Evolutionary conservation across 257 asterid species (phyloP).

Genomic region (Nicotiana tomentosiformis): DNA sequence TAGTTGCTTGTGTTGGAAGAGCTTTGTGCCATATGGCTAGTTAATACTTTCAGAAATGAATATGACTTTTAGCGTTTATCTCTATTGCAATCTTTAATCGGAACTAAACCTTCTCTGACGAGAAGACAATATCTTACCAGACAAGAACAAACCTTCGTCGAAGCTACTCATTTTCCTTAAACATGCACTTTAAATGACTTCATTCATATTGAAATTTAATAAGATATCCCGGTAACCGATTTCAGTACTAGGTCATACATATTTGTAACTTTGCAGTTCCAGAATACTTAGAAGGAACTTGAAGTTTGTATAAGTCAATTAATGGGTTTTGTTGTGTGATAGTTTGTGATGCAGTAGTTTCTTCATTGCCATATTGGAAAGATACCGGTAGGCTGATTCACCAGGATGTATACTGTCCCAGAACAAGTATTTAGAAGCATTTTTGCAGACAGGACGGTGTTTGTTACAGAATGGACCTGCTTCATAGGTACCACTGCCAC

Average conservation of each 20-base stretch:
- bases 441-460: conserved; percentile 34
- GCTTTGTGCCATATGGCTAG: neutral
- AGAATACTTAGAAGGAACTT: neutral
- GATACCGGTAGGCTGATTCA: conserved; percentile 42
- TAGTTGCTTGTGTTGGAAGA: neutral
- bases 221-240: neutral
- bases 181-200: neutral
- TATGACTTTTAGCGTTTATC: neutral
- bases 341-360: conserved; percentile 20
- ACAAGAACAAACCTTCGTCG: neutral
- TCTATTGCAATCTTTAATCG: neutral
- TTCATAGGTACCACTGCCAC: conserved; percentile 56
- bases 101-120: neutral
- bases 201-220: neutral
- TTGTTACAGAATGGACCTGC: conserved; percentile 51
- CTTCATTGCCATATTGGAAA: conserved; percentile 21
- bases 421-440: conserved; percentile 38
- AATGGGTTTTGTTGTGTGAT: neutral
- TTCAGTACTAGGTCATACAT: neutral
- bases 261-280: neutral
- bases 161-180: neutral
- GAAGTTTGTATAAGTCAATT: neutral
- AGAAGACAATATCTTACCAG: neutral
- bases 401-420: conserved; percentile 72
- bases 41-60: neutral